Evolutionary conservation across 148 eudicot genomes (phyloP).

Genomic region (Pharnaceum exiguum): DNA sequence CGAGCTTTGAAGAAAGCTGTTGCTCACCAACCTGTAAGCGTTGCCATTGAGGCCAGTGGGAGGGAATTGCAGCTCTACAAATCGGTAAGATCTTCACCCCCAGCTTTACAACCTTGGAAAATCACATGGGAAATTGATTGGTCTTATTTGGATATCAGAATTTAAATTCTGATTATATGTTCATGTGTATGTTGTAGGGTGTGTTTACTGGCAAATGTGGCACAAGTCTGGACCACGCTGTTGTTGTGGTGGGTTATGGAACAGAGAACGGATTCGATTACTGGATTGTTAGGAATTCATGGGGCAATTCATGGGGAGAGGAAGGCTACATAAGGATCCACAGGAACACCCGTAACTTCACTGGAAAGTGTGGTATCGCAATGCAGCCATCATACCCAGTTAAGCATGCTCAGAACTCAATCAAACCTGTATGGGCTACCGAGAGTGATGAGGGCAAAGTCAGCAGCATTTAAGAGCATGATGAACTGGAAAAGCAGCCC

Average conservation of each 20-base stretch:
- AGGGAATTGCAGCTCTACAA: slow-evolving; percentile 61
- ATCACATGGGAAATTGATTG: no score
- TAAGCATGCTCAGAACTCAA: slow-evolving; percentile 29
- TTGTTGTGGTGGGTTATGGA: slow-evolving; percentile 86
- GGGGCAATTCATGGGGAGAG: slow-evolving; percentile 89
- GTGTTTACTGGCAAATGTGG: slow-evolving; percentile 75
- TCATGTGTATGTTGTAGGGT: slow-evolving; percentile 38
- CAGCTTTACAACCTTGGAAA: neutral
- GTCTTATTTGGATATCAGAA: neutral
- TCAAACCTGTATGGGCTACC: slow-evolving; percentile 21
- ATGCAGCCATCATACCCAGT: slow-evolving; percentile 82
- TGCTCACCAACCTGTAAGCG: slow-evolving; percentile 90
- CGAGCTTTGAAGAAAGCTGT: slow-evolving; percentile 77
- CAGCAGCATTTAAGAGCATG: slow-evolving; percentile 30
- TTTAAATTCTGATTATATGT: neutral
- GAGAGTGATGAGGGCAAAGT: slow-evolving; percentile 19
- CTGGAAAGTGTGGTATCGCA: slow-evolving; percentile 87
- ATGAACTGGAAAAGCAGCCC: no score
- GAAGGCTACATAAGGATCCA: slow-evolving; percentile 67
- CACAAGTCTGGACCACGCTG: slow-evolving; percentile 72
- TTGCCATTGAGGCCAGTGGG: slow-evolving; percentile 88
- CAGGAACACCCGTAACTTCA: slow-evolving; percentile 33
- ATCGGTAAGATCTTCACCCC: slow-evolving; percentile 38
- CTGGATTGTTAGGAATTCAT: slow-evolving; percentile 94
- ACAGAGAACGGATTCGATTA: slow-evolving; percentile 59